Conservation (phyloP, 1,139 yeast genomes). For the Kurtzmaniella quercitrusa region DNA sequence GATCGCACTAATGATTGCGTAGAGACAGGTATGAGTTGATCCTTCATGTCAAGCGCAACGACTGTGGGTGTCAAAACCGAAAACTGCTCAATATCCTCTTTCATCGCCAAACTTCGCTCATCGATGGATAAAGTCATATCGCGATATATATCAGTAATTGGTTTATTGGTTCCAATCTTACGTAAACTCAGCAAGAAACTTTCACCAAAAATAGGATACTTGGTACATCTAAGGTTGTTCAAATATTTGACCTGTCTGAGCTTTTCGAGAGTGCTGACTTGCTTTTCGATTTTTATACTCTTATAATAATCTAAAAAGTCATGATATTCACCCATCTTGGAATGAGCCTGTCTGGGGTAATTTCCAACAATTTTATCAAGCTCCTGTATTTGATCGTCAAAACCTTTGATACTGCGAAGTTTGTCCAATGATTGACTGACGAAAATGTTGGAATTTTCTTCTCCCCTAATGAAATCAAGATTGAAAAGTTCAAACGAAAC, state of each 20-base stretch:
- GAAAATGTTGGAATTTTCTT: slow-evolving; percentile 46
- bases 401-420: slow-evolving; percentile 45
- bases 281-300: slow-evolving; percentile 49
- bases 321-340: slow-evolving; percentile 45
- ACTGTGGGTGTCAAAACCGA: slow-evolving; percentile 88
- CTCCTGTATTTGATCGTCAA: slow-evolving; percentile 40
- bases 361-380: slow-evolving; percentile 33
- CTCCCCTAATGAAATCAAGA: slow-evolving; percentile 45
- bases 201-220: slow-evolving; percentile 55
- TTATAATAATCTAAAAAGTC: slow-evolving; percentile 51
- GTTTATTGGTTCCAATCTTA: slow-evolving; percentile 15
- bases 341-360: slow-evolving; percentile 20
- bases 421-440: slow-evolving; percentile 43
- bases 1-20: slow-evolving; percentile 27
- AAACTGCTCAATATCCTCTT: slow-evolving; percentile 62
- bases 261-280: slow-evolving; percentile 45
- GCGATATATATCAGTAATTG: slow-evolving; percentile 14
- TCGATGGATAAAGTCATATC: slow-evolving; percentile 37
- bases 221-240: slow-evolving; percentile 59
- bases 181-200: slow-evolving; percentile 22
- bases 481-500: slow-evolving; percentile 61
- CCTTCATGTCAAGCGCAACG: slow-evolving; percentile 73
- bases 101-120: slow-evolving; percentile 40
- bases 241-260: slow-evolving; percentile 59
- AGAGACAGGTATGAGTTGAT: slow-evolving; percentile 44